These are phyloP conservation scores for Ganoderma sinense DNA, from an alignment of 1,284 basidiomycete genomes.

Conservation along the genomic window DNA sequence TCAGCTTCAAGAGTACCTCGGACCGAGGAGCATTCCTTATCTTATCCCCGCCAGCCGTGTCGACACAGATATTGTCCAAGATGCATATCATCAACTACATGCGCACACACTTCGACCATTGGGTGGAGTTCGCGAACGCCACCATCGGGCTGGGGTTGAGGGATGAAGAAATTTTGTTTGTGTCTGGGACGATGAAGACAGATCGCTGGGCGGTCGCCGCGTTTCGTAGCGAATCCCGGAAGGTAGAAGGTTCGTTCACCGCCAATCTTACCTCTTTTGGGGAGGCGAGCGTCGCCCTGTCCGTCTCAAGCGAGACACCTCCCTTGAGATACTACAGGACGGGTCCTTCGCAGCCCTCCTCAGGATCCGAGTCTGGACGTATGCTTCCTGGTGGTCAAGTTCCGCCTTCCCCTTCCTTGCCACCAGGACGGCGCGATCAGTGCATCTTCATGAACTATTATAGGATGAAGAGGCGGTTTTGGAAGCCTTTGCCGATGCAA, in stretches of 20 bases:
- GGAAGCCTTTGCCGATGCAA: background rate
- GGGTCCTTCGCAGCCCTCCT: slow-evolving; percentile 6
- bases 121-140: slow-evolving; percentile 27
- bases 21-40: slow-evolving; percentile 20
- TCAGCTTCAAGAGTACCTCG: slow-evolving; percentile 16
- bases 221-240: slow-evolving; percentile 12
- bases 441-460: background rate
- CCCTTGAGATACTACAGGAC: slow-evolving; percentile 6
- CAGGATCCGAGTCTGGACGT: background rate
- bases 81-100: slow-evolving; percentile 24
- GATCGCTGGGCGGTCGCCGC: slow-evolving; percentile 17
- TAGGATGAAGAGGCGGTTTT: background rate
- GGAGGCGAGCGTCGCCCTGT: slow-evolving; percentile 9
- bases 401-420: background rate
- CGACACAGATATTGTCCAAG: slow-evolving; percentile 17
- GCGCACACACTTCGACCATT: slow-evolving; percentile 29
- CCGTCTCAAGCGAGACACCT: slow-evolving; percentile 7
- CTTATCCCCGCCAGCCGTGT: slow-evolving; percentile 4
- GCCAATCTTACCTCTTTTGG: slow-evolving; percentile 18
- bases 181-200: slow-evolving; percentile 35
- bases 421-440: background rate
- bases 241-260: slow-evolving; percentile 13
- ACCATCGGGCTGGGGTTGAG: slow-evolving; percentile 18
- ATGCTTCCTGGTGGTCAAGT: background rate
- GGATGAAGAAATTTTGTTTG: slow-evolving; percentile 31